These are phyloP conservation scores for Corylus heterophylla DNA, from an alignment of 306 rosid genomes.

Conservation along the genomic window DNA sequence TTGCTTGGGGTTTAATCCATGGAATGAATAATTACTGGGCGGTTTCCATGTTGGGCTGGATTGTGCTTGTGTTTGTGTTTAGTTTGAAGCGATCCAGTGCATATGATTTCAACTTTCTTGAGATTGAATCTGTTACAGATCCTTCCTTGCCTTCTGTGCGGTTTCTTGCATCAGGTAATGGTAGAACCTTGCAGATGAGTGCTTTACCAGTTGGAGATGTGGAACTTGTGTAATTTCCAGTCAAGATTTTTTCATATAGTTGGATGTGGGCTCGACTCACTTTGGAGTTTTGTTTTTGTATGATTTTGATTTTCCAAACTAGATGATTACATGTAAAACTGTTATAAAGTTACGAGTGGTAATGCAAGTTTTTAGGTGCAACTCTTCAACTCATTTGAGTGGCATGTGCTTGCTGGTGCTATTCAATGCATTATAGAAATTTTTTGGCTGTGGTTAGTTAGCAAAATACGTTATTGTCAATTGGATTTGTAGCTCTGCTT, in stretches of 20 bases:
- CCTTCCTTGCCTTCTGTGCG: slow-evolving; percentile 78
- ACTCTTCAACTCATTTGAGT: slow-evolving; percentile 4
- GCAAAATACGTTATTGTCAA: background rate
- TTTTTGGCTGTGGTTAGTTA: slow-evolving; percentile 17
- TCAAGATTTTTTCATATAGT: slow-evolving; percentile 23
- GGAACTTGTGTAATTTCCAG: slow-evolving; percentile 59
- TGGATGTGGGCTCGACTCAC: slow-evolving; percentile 33
- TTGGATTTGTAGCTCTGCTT: slow-evolving; percentile 8
- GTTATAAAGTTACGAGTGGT: slow-evolving; percentile 12
- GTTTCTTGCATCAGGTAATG: slow-evolving; percentile 70
- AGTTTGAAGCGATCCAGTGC: slow-evolving; percentile 86
- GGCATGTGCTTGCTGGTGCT: slow-evolving; percentile 13
- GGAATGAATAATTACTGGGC: slow-evolving; percentile 96
- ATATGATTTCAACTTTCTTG: slow-evolving; percentile 65
- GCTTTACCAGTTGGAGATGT: slow-evolving; percentile 64
- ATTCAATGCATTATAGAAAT: background rate
- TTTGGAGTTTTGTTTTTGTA: slow-evolving; percentile 29
- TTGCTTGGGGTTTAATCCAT: slow-evolving; percentile 94
- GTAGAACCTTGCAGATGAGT: slow-evolving; percentile 83
- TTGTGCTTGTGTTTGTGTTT: slow-evolving; percentile 55
- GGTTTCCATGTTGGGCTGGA: slow-evolving; percentile 82
- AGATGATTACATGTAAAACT: slow-evolving; percentile 8
- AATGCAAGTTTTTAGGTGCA: slow-evolving; percentile 25
- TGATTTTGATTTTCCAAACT: slow-evolving; percentile 35
- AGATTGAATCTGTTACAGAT: slow-evolving; percentile 85